Conservation (phyloP, 768 basidiomycete species). For the Mycena chlorophos region DNA sequence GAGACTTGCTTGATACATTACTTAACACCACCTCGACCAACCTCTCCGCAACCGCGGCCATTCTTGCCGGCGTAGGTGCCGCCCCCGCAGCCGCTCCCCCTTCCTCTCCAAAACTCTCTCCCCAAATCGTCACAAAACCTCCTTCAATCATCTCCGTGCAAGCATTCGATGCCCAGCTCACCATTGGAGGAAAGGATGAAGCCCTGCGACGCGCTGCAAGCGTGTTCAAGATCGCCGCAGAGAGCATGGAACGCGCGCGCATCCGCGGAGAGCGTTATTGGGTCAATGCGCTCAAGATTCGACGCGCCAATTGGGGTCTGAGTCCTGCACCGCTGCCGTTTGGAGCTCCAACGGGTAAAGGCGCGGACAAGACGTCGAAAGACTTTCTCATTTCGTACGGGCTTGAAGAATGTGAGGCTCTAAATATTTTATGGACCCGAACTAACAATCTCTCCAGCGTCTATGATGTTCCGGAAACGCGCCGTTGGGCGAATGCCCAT, state of each 20-base stretch:
- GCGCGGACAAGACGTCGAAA: slow-evolving; percentile 75
- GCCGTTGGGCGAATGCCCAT: slow-evolving; percentile 71
- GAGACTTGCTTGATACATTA: slow-evolving; percentile 64
- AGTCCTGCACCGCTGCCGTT: slow-evolving; percentile 75
- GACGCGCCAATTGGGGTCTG: slow-evolving; percentile 78
- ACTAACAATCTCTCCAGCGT: slow-evolving; percentile 47
- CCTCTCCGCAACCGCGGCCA: slow-evolving; percentile 28
- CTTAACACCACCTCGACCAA: slow-evolving; percentile 44
- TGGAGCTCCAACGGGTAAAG: slow-evolving; percentile 71
- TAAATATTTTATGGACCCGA: not conserved
- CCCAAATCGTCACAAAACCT: slow-evolving; percentile 67
- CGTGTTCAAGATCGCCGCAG: slow-evolving; percentile 69
- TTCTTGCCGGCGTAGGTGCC: slow-evolving; percentile 21
- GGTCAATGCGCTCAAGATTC: slow-evolving; percentile 76
- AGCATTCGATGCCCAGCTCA: slow-evolving; percentile 70
- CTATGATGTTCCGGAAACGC: slow-evolving; percentile 58
- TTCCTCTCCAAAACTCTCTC: slow-evolving; percentile 45
- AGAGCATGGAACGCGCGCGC: slow-evolving; percentile 64
- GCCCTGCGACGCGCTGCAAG: slow-evolving; percentile 72
- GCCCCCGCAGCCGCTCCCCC: slow-evolving; percentile 19
- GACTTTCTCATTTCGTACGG: slow-evolving; percentile 82
- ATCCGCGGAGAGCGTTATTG: slow-evolving; percentile 72
- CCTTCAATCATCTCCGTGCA: slow-evolving; percentile 65
- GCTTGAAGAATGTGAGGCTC: slow-evolving; percentile 72
- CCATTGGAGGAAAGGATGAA: slow-evolving; percentile 79